Evolutionary conservation across 495 filamentous ascomycete genomes (phyloP).

Genomic region (Pseudoneurospora amorphoporcata): DNA sequence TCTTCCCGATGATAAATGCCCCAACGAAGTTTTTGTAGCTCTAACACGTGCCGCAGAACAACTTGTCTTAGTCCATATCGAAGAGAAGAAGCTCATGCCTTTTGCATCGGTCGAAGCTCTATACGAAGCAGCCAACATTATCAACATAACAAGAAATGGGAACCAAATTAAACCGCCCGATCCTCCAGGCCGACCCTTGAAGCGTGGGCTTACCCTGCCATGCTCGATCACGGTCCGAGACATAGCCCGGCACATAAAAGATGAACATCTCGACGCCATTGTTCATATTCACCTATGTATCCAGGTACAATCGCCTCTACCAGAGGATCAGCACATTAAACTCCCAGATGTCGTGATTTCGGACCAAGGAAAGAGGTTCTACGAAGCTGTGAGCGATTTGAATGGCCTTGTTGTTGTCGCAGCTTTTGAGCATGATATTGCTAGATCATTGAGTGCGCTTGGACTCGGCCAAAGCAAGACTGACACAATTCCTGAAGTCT

Average conservation of each 20-base stretch:
- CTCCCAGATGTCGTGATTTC: background rate
- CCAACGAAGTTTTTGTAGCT: constrained; percentile 3
- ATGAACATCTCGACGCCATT: constrained; percentile 1
- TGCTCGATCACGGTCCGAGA: background rate
- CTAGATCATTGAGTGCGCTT: constrained; percentile 1
- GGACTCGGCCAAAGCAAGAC: background rate
- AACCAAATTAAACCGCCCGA: background rate
- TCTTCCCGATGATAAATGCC: constrained; percentile 1
- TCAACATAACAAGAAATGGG: background rate
- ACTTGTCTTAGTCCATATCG: constrained; percentile 1
- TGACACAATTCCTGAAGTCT: background rate
- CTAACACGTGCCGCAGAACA: constrained; percentile 1
- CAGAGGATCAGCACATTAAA: constrained; percentile 2
- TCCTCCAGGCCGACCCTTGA: constrained; percentile 1
- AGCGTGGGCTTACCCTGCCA: constrained; percentile 1
- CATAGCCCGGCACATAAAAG: background rate
- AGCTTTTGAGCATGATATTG: constrained; percentile 4
- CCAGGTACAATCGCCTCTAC: constrained; percentile 1
- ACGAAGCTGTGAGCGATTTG: constrained; percentile 8
- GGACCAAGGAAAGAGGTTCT: background rate
- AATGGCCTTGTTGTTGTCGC: constrained; percentile 7
- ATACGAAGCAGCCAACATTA: background rate
- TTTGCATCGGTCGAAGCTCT: constrained; percentile 1
- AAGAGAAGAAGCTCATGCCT: background rate
- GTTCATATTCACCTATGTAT: background rate